A percentile compares a stretch with the other conserved stretches of the same genome.
Evolutionary conservation across 2,329 filamentous ascomycete genomes (phyloP).

Genomic region (Ophiostoma quercus): DNA sequence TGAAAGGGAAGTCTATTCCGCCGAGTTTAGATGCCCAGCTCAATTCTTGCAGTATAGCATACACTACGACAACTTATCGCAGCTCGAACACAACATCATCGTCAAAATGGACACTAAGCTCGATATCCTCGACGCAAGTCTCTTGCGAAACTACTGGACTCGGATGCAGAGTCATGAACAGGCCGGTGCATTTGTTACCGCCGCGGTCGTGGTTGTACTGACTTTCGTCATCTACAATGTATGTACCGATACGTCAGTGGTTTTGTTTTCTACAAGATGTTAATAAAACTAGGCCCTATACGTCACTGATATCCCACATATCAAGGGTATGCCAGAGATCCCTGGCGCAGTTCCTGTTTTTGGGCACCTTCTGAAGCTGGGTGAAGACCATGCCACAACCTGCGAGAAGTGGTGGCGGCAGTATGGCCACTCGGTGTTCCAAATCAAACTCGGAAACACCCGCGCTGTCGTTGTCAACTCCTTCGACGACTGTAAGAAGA

Average conservation of each 20-base stretch:
- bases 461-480: conserved; percentile 74
- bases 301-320: conserved; percentile 52
- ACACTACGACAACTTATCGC: background rate
- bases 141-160: conserved; percentile 23
- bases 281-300: conserved; percentile 32
- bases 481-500: conserved; percentile 65
- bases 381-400: conserved; percentile 51
- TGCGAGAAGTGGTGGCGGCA: conserved; percentile 54
- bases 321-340: conserved; percentile 57
- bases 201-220: conserved; percentile 19
- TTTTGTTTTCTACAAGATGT: no score
- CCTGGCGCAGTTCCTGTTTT: conserved; percentile 55
- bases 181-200: conserved; percentile 21
- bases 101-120: conserved; percentile 23
- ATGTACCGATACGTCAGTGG: background rate
- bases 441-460: conserved; percentile 63
- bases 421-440: conserved; percentile 57
- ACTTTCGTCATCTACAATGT: conserved; percentile 23
- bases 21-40: background rate
- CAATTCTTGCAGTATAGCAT: background rate
- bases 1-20: background rate
- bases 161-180: conserved; percentile 23
- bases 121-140: conserved; percentile 16
- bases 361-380: conserved; percentile 58
- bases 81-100: background rate